These are phyloP conservation scores for Plasmodium vivax DNA, from an alignment of 169 alveolate species.

Conservation along the genomic window DNA sequence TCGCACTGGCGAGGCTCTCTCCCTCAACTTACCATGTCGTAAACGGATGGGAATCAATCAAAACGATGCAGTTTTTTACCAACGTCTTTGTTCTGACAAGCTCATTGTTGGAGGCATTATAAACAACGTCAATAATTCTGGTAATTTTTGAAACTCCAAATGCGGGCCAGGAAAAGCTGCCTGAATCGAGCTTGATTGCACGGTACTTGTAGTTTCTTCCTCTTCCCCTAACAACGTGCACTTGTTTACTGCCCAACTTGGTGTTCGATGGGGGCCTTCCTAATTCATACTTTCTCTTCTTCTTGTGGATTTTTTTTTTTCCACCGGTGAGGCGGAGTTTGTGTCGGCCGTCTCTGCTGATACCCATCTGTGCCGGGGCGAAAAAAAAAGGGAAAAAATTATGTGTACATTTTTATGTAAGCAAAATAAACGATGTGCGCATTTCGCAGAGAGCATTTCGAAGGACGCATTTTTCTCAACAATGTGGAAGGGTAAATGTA, in stretches of 20 bases:
- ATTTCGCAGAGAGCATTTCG: too few relatives aligned
- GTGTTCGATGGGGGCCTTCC: constrained; percentile 99
- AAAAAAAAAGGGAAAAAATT: not conserved
- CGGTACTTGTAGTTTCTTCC: constrained; percentile 97
- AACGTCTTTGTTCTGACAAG: constrained; percentile 99
- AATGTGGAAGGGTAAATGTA: not conserved
- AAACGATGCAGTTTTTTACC: constrained; percentile 97
- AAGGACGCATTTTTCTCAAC: not conserved
- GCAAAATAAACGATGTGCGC: not conserved
- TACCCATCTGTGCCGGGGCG: constrained; percentile 93
- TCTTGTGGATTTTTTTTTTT: constrained; percentile 98
- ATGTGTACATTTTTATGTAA: not conserved
- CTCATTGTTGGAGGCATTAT: constrained; percentile 99
- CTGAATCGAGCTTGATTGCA: constrained; percentile 97
- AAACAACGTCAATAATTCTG: constrained; percentile 97
- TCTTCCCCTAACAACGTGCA: constrained; percentile 96
- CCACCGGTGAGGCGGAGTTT: constrained; percentile 99
- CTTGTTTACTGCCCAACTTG: constrained; percentile 95
- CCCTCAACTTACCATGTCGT: constrained; percentile 90
- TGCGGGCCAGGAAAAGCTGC: constrained; percentile 98
- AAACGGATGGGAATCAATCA: constrained; percentile 99
- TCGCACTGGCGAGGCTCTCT: not conserved
- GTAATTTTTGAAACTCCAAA: constrained; percentile 92
- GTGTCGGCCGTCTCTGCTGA: constrained; percentile 98
- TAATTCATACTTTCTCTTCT: constrained; percentile 99